These are phyloP conservation scores for Aspergillus japonicus DNA, from an alignment of 2,329 filamentous ascomycete species.

Conservation along the genomic window DNA sequence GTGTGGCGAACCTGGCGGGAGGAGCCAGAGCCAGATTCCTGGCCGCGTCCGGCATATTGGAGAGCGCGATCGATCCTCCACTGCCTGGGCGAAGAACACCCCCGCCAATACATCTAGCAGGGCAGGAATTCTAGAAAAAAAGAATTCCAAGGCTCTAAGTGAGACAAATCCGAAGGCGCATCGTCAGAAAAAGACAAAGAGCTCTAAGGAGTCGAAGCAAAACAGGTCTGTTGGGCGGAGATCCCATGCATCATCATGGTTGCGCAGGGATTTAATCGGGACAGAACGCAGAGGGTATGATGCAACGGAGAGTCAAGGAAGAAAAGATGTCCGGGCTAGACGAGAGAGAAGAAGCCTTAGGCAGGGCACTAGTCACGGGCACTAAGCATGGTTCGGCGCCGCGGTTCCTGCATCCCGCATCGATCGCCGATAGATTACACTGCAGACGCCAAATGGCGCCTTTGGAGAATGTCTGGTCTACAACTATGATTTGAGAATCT, in stretches of 20 bases:
- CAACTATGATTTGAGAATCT: no score
- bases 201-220: not conserved
- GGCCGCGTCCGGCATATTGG: conserved; percentile 30
- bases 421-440: not conserved
- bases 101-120: conserved; percentile 35
- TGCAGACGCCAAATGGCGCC: no score
- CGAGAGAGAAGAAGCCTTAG: not conserved
- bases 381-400: not conserved
- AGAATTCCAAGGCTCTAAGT: not conserved
- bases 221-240: not conserved
- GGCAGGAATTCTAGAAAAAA: not conserved
- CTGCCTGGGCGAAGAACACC: conserved; percentile 22
- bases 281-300: not conserved
- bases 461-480: no score
- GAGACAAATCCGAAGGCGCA: not conserved
- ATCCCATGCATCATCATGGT: not conserved
- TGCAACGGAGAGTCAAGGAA: not conserved
- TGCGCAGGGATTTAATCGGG: not conserved
- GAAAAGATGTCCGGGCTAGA: not conserved
- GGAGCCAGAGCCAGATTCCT: conserved; percentile 26
- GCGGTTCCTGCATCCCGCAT: not conserved
- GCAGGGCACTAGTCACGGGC: not conserved
- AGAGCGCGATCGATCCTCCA: conserved; percentile 24
- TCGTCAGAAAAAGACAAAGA: not conserved
- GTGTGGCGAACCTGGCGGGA: conserved; percentile 27